Evolutionary conservation across 306 rosid genomes (phyloP).

Genomic region (Trifolium fragiferum): DNA sequence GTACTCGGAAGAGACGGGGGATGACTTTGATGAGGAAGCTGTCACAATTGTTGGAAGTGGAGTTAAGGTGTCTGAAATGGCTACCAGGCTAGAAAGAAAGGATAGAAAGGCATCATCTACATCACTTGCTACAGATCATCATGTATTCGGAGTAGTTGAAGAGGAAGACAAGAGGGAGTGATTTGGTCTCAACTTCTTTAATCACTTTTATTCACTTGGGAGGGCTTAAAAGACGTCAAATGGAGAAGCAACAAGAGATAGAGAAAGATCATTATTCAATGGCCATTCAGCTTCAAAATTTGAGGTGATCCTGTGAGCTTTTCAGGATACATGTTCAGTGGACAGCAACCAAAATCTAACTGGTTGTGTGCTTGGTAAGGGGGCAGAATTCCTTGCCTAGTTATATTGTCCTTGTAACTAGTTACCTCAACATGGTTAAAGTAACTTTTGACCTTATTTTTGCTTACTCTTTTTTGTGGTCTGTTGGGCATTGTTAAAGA

Average conservation of each 20-base stretch:
- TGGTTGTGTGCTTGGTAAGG: slow-evolving; percentile 23
- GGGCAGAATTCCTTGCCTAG: slow-evolving; percentile 6
- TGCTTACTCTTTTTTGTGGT: slow-evolving; percentile 27
- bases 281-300: slow-evolving; percentile 35
- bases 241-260: slow-evolving; percentile 39
- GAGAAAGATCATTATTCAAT: slow-evolving; percentile 22
- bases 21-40: slow-evolving; percentile 67
- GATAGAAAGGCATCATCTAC: slow-evolving; percentile 55
- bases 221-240: slow-evolving; percentile 34
- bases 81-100: slow-evolving; percentile 59
- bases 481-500: slow-evolving; percentile 16
- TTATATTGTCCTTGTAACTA: slow-evolving; percentile 29
- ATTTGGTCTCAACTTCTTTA: slow-evolving; percentile 20
- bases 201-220: slow-evolving; percentile 28
- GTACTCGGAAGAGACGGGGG: slow-evolving; percentile 68
- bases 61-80: slow-evolving; percentile 58
- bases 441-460: slow-evolving; percentile 12
- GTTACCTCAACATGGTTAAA: slow-evolving; percentile 30
- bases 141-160: slow-evolving; percentile 57
- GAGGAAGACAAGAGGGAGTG: slow-evolving; percentile 73
- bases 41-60: slow-evolving; percentile 57
- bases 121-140: slow-evolving; percentile 51
- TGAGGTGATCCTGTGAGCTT: slow-evolving; percentile 33
- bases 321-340: slow-evolving; percentile 10
- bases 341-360: slow-evolving; percentile 28